Evolutionary conservation across 192 early-diverging fungal genomes (phyloP).

Genomic region (Linnemannia zychae): DNA sequence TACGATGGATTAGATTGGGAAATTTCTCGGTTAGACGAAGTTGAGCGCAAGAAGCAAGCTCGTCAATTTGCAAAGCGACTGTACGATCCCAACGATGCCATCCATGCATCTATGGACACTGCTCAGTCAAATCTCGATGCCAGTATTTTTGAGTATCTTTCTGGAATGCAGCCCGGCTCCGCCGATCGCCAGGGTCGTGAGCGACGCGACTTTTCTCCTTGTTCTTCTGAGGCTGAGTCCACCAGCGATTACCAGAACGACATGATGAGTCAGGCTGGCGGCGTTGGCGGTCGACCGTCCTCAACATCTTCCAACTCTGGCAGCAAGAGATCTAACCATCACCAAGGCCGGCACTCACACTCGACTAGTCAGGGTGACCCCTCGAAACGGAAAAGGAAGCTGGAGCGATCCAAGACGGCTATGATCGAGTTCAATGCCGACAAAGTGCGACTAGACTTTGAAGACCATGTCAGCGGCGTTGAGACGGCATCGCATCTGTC

Average conservation of each 20-base stretch:
- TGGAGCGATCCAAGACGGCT: constrained; percentile 58
- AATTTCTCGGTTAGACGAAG: constrained; percentile 54
- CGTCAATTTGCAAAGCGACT: constrained; percentile 47
- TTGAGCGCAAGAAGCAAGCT: constrained; percentile 55
- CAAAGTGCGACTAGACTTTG: constrained; percentile 66
- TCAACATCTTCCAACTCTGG: constrained; percentile 20
- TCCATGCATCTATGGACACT: constrained; percentile 36
- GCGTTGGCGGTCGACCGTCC: constrained; percentile 22
- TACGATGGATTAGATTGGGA: constrained; percentile 81
- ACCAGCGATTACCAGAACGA: constrained; percentile 44
- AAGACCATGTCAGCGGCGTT: constrained; percentile 61
- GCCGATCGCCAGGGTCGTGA: constrained; percentile 15
- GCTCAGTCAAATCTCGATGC: constrained; percentile 51
- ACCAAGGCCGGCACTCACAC: constrained; percentile 17
- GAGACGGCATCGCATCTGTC: constrained; percentile 64
- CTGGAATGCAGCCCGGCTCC: constrained; percentile 37
- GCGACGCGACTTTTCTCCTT: constrained; percentile 22
- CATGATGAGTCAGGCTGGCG: constrained; percentile 35
- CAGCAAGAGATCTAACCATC: constrained; percentile 13
- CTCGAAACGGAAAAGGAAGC: constrained; percentile 47
- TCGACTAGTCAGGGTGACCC: constrained; percentile 20
- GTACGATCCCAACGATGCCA: constrained; percentile 42
- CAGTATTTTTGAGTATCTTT: constrained; percentile 48
- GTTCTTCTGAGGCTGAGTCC: constrained; percentile 47
- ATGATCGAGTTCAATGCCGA: constrained; percentile 70